Conservation (phyloP, 495 filamentous ascomycete species). For the Penicillium malachiteum region DNA sequence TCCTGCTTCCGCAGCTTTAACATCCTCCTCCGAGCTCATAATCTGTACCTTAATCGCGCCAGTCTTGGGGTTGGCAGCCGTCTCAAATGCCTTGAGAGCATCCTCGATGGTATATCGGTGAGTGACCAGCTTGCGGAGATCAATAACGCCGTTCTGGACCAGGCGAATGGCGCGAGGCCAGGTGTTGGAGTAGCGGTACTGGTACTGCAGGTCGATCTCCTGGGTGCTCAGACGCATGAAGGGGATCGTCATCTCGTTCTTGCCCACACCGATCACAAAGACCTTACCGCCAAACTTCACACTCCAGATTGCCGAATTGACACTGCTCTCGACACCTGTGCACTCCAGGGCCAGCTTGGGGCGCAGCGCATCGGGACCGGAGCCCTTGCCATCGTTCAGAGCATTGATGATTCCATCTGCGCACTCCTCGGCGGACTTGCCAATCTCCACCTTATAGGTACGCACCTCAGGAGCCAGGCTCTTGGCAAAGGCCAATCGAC, state of each 20-base stretch:
- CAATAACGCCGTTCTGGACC: slow-evolving; percentile 75
- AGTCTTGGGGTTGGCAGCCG: slow-evolving; percentile 79
- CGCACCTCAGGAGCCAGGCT: slow-evolving; percentile 68
- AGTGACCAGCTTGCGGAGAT: slow-evolving; percentile 78
- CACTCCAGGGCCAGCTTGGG: slow-evolving; percentile 81
- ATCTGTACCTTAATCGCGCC: slow-evolving; percentile 97
- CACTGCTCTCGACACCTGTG: slow-evolving; percentile 87
- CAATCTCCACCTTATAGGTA: slow-evolving; percentile 73
- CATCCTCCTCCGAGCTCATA: slow-evolving; percentile 50
- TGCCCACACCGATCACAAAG: slow-evolving; percentile 89
- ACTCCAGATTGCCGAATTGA: slow-evolving; percentile 80
- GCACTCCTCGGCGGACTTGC: slow-evolving; percentile 65
- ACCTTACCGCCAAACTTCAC: slow-evolving; percentile 93
- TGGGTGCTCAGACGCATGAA: slow-evolving; percentile 89
- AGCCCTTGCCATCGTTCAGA: slow-evolving; percentile 42
- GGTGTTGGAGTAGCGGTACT: slow-evolving; percentile 93
- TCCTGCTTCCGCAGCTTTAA: slow-evolving; percentile 42
- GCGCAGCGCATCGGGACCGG: slow-evolving; percentile 65
- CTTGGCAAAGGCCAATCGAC: slow-evolving; percentile 79
- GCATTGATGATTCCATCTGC: slow-evolving; percentile 61
- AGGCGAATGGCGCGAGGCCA: slow-evolving; percentile 92
- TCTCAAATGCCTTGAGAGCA: slow-evolving; percentile 84
- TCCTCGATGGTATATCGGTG: slow-evolving; percentile 85
- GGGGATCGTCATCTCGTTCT: slow-evolving; percentile 89
- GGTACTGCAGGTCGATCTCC: slow-evolving; percentile 92